phyloP scores from a whole-genome alignment of 1,284 basidiomycete genomes.

The Cronartium quercuum region DNA sequence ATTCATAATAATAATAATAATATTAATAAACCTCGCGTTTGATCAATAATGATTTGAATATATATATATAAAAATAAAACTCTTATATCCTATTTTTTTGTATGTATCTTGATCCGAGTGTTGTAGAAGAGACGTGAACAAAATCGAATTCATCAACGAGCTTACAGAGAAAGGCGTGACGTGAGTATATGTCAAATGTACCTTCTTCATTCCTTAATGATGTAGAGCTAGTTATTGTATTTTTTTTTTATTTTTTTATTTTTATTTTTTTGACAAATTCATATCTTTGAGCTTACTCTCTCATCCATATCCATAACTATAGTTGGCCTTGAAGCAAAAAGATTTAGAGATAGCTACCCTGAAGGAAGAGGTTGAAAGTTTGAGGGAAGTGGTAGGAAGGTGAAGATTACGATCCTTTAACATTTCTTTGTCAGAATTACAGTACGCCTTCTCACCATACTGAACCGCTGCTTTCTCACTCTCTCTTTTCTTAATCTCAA shows the following conservation, averaged over 20 bases:
- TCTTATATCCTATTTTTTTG: not conserved
- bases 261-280: not conserved
- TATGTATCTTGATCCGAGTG: not conserved
- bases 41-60: too few species aligned
- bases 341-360: not conserved
- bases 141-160: slow-evolving; percentile 19
- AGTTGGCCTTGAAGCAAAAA: not conserved
- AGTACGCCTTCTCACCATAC: too few species aligned
- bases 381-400: not conserved
- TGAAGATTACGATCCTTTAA: not conserved
- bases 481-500: too few species aligned
- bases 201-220: too few species aligned
- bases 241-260: not conserved
- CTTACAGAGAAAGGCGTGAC: slow-evolving; percentile 22
- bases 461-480: too few species aligned
- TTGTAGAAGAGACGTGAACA: slow-evolving; percentile 23
- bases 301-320: too few species aligned
- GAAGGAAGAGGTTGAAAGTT: not conserved
- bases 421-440: too few species aligned
- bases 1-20: too few species aligned
- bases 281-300: too few species aligned
- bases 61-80: too few species aligned
- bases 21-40: too few species aligned
- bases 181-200: not conserved
- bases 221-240: too few species aligned